Percentiles rank a stretch among this genome's conserved stretches.
These are phyloP conservation scores for Microcos paniculata DNA, from an alignment of 345 rosid species.

Conservation along the genomic window DNA sequence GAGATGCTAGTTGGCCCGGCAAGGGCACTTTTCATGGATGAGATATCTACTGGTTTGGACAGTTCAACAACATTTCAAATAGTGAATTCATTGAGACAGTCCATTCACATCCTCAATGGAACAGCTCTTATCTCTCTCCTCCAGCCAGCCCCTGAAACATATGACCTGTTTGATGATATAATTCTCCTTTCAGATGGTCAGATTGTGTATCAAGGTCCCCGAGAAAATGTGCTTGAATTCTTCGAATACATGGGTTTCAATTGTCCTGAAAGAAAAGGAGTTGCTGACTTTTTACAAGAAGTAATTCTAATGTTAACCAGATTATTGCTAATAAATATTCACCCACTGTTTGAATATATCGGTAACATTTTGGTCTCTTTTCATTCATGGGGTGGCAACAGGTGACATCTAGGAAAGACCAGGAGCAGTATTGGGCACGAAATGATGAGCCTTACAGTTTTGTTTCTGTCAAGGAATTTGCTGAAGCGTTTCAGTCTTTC, in stretches of 20 bases:
- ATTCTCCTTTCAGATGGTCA: slow-evolving; percentile 80
- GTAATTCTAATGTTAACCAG: slow-evolving; percentile 24
- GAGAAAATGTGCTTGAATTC: slow-evolving; percentile 61
- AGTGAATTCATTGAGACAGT: slow-evolving; percentile 65
- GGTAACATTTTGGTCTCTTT: background rate
- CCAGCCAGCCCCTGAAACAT: slow-evolving; percentile 84
- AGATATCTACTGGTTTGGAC: slow-evolving; percentile 83
- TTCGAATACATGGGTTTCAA: slow-evolving; percentile 62
- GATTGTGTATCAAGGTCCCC: slow-evolving; percentile 77
- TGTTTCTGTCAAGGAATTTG: slow-evolving; percentile 54
- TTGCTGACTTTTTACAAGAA: slow-evolving; percentile 88
- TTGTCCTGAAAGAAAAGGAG: slow-evolving; percentile 80
- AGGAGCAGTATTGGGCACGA: slow-evolving; percentile 72
- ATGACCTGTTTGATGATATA: slow-evolving; percentile 69
- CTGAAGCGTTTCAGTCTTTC: slow-evolving; percentile 68
- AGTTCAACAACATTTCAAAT: slow-evolving; percentile 82
- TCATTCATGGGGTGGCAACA: slow-evolving; percentile 21
- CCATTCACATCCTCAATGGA: slow-evolving; percentile 55
- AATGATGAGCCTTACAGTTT: slow-evolving; percentile 60
- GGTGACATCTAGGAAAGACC: slow-evolving; percentile 42
- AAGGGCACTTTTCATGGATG: slow-evolving; percentile 82
- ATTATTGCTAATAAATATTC: background rate
- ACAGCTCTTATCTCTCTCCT: slow-evolving; percentile 81
- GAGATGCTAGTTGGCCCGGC: slow-evolving; percentile 87
- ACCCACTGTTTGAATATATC: slow-evolving; percentile 51